phyloP scores from a whole-genome alignment of 768 basidiomycete genomes.

The Lactarius evosmus region DNA sequence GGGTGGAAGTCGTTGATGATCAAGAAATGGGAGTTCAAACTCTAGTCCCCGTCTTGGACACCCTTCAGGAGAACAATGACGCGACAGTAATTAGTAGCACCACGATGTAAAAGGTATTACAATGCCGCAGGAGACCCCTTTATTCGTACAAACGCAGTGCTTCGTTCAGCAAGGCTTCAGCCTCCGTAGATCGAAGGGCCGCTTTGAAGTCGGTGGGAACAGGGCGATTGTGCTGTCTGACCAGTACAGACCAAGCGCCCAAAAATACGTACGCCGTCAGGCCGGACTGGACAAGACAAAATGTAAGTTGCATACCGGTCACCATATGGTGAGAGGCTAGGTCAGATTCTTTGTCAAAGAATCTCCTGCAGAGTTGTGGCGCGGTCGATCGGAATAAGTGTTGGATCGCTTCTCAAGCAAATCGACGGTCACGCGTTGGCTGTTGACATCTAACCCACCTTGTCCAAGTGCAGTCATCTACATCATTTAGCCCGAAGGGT shows the following conservation, averaged over 20 bases:
- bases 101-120: neutral
- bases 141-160: neutral
- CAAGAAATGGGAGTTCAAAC: slow-evolving; percentile 16
- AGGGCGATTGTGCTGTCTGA: slow-evolving; percentile 8
- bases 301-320: neutral
- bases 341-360: neutral
- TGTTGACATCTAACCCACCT: neutral
- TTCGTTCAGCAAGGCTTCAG: neutral
- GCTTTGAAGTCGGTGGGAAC: slow-evolving; percentile 22
- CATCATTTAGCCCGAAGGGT: neutral
- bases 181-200: slow-evolving; percentile 22
- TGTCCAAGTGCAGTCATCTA: neutral
- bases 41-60: no score
- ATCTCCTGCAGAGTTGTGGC: neutral
- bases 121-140: neutral
- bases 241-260: neutral
- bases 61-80: neutral
- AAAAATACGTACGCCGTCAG: slow-evolving; percentile 15
- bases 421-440: neutral
- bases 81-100: no score
- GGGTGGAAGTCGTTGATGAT: no score
- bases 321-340: neutral
- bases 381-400: neutral
- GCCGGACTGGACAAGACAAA: neutral
- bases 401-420: neutral